Conservation (phyloP, 2,329 filamentous ascomycete species). For the Talaromyces marneffei region DNA sequence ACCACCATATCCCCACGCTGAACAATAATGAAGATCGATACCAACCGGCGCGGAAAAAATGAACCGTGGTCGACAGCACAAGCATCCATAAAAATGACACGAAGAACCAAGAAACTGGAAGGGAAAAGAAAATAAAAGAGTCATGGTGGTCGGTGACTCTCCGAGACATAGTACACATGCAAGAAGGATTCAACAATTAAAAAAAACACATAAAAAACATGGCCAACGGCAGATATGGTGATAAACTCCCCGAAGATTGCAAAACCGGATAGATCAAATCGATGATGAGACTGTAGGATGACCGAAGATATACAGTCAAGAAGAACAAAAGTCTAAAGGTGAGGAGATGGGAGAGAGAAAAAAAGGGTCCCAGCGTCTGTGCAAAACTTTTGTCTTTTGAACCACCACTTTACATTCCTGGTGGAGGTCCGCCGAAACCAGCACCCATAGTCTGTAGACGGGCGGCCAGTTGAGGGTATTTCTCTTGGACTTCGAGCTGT, state of each 20-base stretch:
- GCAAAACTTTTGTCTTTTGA: slow-evolving; percentile 12
- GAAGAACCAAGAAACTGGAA: background rate
- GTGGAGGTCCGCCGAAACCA: slow-evolving; percentile 31
- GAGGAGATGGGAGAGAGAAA: background rate
- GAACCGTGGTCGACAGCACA: background rate
- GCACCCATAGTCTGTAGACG: slow-evolving; percentile 60
- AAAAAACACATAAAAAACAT: slow-evolving; percentile 3
- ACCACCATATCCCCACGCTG: slow-evolving; percentile 2
- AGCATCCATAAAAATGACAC: background rate
- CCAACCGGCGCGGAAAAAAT: background rate
- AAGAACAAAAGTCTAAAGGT: slow-evolving; percentile 1
- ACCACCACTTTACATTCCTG: slow-evolving; percentile 25
- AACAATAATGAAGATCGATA: background rate
- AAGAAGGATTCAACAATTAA: slow-evolving; percentile 5
- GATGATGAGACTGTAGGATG: background rate
- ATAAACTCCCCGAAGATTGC: background rate
- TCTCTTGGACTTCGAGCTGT: slow-evolving; percentile 85
- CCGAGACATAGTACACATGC: slow-evolving; percentile 8
- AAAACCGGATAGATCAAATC: background rate
- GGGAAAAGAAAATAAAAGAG: background rate
- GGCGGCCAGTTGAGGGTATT: slow-evolving; percentile 72
- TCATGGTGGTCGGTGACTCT: slow-evolving; percentile 6
- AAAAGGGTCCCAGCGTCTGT: background rate
- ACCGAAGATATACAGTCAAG: background rate
- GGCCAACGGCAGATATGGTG: slow-evolving; percentile 6